Conservation (phyloP, 1,139 yeast species). For the Pichiaceae sp. region DNA sequence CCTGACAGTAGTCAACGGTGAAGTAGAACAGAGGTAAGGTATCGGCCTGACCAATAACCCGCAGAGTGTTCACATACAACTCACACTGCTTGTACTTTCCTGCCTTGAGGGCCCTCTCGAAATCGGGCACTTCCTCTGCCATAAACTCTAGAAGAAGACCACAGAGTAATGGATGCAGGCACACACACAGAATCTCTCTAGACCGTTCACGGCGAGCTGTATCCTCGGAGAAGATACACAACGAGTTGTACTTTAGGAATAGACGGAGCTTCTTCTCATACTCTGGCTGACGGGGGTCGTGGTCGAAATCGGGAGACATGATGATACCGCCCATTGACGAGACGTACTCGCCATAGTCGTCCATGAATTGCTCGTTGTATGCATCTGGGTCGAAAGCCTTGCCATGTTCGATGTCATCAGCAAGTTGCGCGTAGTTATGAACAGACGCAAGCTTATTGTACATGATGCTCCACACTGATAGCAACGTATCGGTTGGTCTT, state of each 20-base stretch:
- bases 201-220: conserved; percentile 20
- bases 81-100: conserved; percentile 21
- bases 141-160: conserved; percentile 15
- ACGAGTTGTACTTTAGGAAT: conserved; percentile 17
- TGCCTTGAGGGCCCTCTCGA: conserved; percentile 14
- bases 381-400: conserved; percentile 17
- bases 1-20: conserved; percentile 1
- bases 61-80: conserved; percentile 17
- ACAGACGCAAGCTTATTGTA: conserved; percentile 27
- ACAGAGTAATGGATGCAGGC: conserved; percentile 24
- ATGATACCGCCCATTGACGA: conserved; percentile 26
- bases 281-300: conserved; percentile 17
- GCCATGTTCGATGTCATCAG: conserved; percentile 15
- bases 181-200: conserved; percentile 24
- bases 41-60: conserved; percentile 19
- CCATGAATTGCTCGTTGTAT: conserved; percentile 15
- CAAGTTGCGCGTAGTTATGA: conserved; percentile 9
- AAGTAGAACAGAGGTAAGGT: conserved; percentile 14
- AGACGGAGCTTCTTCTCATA: conserved; percentile 14
- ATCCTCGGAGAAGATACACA: conserved; percentile 17
- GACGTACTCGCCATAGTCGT: conserved; percentile 22
- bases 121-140: conserved; percentile 13
- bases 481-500: conserved; percentile 50
- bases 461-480: conserved; percentile 54
- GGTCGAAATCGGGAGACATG: conserved; percentile 16